Evolutionary conservation across 805 yeast species (phyloP), one percentile per base, ranked within the genome.

Genomic region (Ogataea wickerhamii): DNA sequence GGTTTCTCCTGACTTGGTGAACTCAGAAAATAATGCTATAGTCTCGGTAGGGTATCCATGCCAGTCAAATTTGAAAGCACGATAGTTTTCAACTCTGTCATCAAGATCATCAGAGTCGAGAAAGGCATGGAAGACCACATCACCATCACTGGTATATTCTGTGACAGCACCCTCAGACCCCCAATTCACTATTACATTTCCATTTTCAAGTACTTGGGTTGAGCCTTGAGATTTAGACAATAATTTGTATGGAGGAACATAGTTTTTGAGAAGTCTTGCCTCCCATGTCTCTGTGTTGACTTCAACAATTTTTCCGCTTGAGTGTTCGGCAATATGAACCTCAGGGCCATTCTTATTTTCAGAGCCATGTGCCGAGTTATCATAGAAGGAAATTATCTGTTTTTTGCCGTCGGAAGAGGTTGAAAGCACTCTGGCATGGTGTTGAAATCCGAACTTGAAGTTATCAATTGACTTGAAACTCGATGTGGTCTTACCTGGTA

Each of bases 91-190:
- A 4, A 50, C 61, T 14, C 38, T 41, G 2, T 40, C 48, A 5
- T 58, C 62, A 18, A 53, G 41, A 2, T 37, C 38, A 4, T 58
- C 64, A 4, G 67, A 60, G 35, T 63, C 67, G 34, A 44, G 51
- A 33, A 47, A 57, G 1, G 68, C 63, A 37, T 58, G 61, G 47
- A 63, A 62, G 13, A 62, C 48, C 11, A 58, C 44, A 13, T 60
- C 45, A 7, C 60, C 66, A 4, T 56, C 44, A 7, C 27, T 26
- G 39, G 56, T 51, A 35, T 45, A 60, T 38, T 65, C 68, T 10
- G 68, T 63, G n/a, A 64, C 55, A 4, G 66, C 63, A 28, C 68
- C 67, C 16, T 52, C 62, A 2, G 68, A 60, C 4, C 68, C 70
- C 66, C 68, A 63, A 36, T 59, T 61, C 17, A 62, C 64, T 22